Conservation (phyloP, 306 rosid species). For the Prunus salicina region DNA sequence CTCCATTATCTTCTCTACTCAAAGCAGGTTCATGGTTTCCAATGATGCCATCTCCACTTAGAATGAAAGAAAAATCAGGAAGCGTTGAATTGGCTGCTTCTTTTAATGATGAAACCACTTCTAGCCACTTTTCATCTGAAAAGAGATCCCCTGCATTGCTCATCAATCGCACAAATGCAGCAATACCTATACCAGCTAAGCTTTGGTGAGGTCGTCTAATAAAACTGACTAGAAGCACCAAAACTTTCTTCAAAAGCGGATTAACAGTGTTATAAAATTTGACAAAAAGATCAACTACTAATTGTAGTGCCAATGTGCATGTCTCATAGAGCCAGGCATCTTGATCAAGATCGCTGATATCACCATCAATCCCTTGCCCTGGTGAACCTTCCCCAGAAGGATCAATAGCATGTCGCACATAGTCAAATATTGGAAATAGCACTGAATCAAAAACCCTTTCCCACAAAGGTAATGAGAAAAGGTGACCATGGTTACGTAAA, state of each 20-base stretch:
- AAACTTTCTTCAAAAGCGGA: conserved; percentile 89
- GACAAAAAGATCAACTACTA: conserved; percentile 95
- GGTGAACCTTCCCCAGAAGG: conserved; percentile 71
- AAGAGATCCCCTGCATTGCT: conserved; percentile 89
- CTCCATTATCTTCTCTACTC: conserved; percentile 46
- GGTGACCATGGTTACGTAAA: conserved; percentile 97
- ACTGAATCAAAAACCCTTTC: conserved; percentile 93
- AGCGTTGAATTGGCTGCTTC: conserved; percentile 87
- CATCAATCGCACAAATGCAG: conserved; percentile 97
- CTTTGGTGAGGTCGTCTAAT: conserved; percentile 97
- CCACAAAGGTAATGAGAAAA: conserved; percentile 89
- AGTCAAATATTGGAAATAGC: conserved; percentile 93
- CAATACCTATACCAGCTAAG: conserved; percentile 97
- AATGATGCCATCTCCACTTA: conserved; percentile 32
- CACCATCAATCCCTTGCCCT: conserved; percentile 48
- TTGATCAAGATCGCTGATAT: conserved; percentile 73
- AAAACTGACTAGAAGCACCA: conserved; percentile 87
- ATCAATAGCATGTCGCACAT: conserved; percentile 93
- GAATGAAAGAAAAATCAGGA: conserved; percentile 76
- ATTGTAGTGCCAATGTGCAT: conserved; percentile 97
- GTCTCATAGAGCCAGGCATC: conserved; percentile 98
- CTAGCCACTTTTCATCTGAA: conserved; percentile 96
- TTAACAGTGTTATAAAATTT: conserved; percentile 84
- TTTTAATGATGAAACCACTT: conserved; percentile 79
- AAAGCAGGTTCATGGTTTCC: conserved; percentile 40